phyloP scores from a whole-genome alignment of 225 moss, liverwort and hornwort genomes.

The Anthoceros angustus region DNA sequence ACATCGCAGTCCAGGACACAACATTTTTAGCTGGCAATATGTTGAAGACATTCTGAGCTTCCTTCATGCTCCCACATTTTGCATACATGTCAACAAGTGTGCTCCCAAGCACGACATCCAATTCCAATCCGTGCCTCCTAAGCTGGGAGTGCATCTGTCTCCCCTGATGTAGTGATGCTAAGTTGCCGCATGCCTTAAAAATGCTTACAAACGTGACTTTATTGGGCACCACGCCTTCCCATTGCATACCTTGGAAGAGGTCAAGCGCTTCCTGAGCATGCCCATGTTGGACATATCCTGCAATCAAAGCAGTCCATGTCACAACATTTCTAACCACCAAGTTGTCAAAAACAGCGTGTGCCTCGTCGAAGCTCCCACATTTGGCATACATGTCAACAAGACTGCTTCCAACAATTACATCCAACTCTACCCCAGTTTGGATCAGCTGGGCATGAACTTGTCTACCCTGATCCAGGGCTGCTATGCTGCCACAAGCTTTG shows the following conservation, averaged over 20 bases:
- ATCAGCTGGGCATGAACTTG: background rate
- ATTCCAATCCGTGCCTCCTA: background rate
- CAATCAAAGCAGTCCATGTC: background rate
- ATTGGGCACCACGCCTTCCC: background rate
- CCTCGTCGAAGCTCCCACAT: background rate
- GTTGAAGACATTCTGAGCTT: background rate
- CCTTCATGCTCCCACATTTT: background rate
- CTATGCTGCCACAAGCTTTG: constrained; percentile 1
- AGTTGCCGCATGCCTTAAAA: background rate
- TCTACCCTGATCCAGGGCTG: background rate
- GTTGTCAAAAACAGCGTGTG: background rate
- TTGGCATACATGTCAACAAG: constrained; percentile 2
- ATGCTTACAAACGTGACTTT: background rate
- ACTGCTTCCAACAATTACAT: background rate
- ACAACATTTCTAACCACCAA: background rate
- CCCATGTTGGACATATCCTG: background rate
- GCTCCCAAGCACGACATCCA: background rate
- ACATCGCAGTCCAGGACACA: constrained; percentile 3
- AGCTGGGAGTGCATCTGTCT: background rate
- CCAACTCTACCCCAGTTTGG: background rate
- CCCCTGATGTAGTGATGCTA: background rate
- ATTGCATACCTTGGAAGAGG: background rate
- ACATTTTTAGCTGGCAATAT: background rate
- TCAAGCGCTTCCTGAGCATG: background rate
- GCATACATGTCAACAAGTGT: background rate